Conservation (phyloP, 768 basidiomycete species). For the Trametes gibbosa region DNA sequence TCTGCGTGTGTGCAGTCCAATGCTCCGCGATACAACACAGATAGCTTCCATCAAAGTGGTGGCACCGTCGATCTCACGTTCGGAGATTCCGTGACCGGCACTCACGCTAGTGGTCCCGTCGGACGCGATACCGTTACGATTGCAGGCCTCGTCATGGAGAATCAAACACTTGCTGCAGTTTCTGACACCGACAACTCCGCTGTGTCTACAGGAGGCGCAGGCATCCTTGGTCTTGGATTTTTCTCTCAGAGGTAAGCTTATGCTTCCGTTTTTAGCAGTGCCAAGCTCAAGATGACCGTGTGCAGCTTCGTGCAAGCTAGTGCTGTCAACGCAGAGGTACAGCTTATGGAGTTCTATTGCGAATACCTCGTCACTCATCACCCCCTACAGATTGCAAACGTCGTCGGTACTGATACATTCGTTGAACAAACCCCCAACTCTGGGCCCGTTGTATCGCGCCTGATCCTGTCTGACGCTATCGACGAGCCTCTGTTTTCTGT, state of each 20-base stretch:
- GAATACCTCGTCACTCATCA: too few relatives aligned
- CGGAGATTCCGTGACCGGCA: constrained; percentile 71
- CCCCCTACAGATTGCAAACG: constrained; percentile 20
- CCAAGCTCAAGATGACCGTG: neutral
- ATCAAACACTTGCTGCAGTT: constrained; percentile 65
- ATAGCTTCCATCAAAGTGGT: constrained; percentile 43
- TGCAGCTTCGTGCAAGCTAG: constrained; percentile 26
- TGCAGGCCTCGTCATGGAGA: constrained; percentile 47
- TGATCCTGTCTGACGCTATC: constrained; percentile 36
- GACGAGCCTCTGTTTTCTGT: constrained; percentile 42
- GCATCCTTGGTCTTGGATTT: constrained; percentile 76
- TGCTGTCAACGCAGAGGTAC: constrained; percentile 22
- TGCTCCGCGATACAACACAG: constrained; percentile 44
- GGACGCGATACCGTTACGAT: constrained; percentile 61
- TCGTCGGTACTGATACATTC: constrained; percentile 24
- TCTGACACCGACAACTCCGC: constrained; percentile 71
- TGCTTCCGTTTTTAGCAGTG: neutral
- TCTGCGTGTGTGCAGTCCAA: constrained; percentile 34
- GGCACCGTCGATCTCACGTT: constrained; percentile 52
- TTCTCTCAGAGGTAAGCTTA: constrained; percentile 62
- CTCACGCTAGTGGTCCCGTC: constrained; percentile 63
- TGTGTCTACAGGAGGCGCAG: constrained; percentile 54
- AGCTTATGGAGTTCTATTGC: neutral
- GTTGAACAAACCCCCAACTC: constrained; percentile 23
- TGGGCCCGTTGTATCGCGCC: constrained; percentile 36